Percentiles rank a stretch among this genome's conserved stretches.
Conservation (phyloP, 805 yeast species). For the Isabelozyma rhagii region DNA sequence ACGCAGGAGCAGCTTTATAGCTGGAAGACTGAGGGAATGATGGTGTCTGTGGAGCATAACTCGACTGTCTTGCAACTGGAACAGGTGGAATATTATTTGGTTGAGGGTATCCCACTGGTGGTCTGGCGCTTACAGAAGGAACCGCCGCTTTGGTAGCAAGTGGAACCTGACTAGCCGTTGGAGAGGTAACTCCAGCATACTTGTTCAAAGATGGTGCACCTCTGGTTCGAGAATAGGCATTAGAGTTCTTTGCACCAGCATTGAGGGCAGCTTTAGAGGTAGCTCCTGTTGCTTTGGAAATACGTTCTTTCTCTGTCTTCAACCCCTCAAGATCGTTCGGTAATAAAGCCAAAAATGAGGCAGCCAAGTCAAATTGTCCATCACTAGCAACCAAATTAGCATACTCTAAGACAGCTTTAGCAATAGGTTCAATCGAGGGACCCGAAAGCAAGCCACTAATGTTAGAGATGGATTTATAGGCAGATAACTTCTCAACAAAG, state of each 20-base stretch:
- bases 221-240: constrained; percentile 1
- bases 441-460: constrained; percentile 33
- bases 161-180: constrained; percentile 2
- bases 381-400: constrained; percentile 73
- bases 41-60: not conserved
- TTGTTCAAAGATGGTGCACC: not conserved
- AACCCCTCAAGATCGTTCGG: constrained; percentile 75
- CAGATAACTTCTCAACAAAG: constrained; percentile 80
- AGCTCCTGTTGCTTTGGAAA: constrained; percentile 58
- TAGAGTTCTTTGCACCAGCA: not conserved
- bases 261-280: constrained; percentile 4
- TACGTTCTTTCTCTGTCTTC: constrained; percentile 73
- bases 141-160: constrained; percentile 1
- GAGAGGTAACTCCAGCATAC: constrained; percentile 1
- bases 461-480: constrained; percentile 56
- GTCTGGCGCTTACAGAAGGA: constrained; percentile 11
- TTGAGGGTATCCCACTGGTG: constrained; percentile 14
- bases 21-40: not conserved
- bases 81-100: constrained; percentile 11
- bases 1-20: constrained; percentile 3
- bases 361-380: constrained; percentile 84
- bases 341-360: constrained; percentile 60
- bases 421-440: constrained; percentile 47
- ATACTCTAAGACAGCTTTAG: constrained; percentile 73
- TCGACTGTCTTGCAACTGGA: constrained; percentile 1